Conservation (phyloP, 768 basidiomycete species). For the Coprinopsis cinerea region DNA sequence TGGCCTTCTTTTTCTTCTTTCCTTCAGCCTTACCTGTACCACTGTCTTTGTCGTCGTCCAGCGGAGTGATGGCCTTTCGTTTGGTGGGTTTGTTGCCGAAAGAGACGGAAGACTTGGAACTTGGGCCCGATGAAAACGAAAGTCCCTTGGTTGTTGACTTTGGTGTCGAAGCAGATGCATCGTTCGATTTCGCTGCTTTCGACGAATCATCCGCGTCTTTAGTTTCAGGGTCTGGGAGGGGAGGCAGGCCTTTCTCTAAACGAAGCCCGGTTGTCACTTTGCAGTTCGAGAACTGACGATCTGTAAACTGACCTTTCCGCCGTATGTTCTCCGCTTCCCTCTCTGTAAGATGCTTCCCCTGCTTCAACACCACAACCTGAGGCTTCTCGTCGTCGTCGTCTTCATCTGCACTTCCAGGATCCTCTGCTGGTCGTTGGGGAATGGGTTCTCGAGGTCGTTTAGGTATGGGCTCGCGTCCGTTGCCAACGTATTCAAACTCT, state of each 20-base stretch:
- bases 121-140: too few species aligned
- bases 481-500: conserved; percentile 60
- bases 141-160: conserved; percentile 22
- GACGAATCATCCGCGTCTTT: conserved; percentile 13
- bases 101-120: conserved; percentile 22
- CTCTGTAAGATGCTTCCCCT: conserved; percentile 81
- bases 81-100: conserved; percentile 30
- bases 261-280: conserved; percentile 7
- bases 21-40: conserved; percentile 26
- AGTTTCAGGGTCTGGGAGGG: conserved; percentile 37
- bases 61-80: conserved; percentile 33
- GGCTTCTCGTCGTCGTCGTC: conserved; percentile 75
- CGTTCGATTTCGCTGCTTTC: conserved; percentile 18
- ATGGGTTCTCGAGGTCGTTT: conserved; percentile 68
- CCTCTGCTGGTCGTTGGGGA: conserved; percentile 58
- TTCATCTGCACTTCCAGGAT: conserved; percentile 56
- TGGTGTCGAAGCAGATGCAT: conserved; percentile 16
- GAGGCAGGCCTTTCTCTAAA: conserved; percentile 56
- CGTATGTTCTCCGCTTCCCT: conserved; percentile 73
- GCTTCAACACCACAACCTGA: conserved; percentile 82
- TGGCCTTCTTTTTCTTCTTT: conserved; percentile 49
- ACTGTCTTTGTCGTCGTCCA: conserved; percentile 22
- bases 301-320: conserved; percentile 50
- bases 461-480: conserved; percentile 70
- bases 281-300: not conserved